Evolutionary conservation across 2,329 filamentous ascomycete species (phyloP).

Genomic region (Claviceps paspali): DNA sequence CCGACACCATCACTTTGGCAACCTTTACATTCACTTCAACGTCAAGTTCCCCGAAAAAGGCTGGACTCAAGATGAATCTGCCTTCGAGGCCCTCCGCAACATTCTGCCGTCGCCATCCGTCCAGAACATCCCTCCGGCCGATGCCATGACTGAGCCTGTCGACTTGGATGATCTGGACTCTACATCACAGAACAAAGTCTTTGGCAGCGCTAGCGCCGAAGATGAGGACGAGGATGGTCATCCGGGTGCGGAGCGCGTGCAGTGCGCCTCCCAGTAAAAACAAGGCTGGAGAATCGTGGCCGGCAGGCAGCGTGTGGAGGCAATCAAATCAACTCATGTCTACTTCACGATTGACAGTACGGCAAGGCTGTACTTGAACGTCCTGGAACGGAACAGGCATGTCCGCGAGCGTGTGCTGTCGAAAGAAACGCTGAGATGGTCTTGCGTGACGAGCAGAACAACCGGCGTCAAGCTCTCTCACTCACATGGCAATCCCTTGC

Average conservation of each 20-base stretch:
- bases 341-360: not conserved
- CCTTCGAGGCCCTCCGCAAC: slow-evolving; percentile 66
- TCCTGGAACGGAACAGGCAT: not conserved
- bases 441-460: slow-evolving; percentile 1
- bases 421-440: slow-evolving; percentile 6
- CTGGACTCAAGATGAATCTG: slow-evolving; percentile 49
- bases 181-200: slow-evolving; percentile 47
- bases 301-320: not conserved
- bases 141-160: slow-evolving; percentile 85
- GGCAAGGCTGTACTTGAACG: not conserved
- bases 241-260: slow-evolving; percentile 64
- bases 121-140: slow-evolving; percentile 53
- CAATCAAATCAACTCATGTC: not conserved
- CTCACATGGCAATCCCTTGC: slow-evolving; percentile 6
- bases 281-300: not conserved
- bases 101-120: slow-evolving; percentile 60
- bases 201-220: slow-evolving; percentile 45
- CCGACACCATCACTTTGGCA: slow-evolving; percentile 88
- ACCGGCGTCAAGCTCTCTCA: slow-evolving; percentile 5
- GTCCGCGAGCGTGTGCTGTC: slow-evolving; percentile 7
- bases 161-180: slow-evolving; percentile 74
- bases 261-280: slow-evolving; percentile 77
- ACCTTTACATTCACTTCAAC: slow-evolving; percentile 93
- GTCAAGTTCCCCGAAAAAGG: slow-evolving; percentile 88
- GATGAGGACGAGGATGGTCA: slow-evolving; percentile 70